phyloP scores from a whole-genome alignment of 2,329 filamentous ascomycete species.

The Beauveria varroae region DNA sequence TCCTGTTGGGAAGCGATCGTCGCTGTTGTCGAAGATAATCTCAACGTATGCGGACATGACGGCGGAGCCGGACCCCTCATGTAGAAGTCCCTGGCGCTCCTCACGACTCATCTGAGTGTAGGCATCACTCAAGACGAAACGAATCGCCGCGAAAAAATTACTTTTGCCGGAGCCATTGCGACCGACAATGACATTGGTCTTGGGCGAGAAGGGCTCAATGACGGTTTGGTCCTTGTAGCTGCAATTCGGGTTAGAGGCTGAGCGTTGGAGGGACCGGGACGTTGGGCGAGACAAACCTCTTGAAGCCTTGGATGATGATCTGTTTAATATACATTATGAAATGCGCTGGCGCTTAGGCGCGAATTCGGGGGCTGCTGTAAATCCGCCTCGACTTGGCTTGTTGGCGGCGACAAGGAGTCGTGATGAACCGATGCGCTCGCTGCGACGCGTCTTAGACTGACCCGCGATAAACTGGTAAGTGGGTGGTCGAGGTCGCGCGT shows the following conservation, averaged over 20 bases:
- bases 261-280: background rate
- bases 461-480: constrained; percentile 9
- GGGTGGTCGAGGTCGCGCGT: constrained; percentile 7
- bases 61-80: constrained; percentile 94
- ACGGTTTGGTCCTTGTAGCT: constrained; percentile 99
- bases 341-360: constrained; percentile 31
- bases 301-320: constrained; percentile 99
- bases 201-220: constrained; percentile 95
- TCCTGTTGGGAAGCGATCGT: constrained; percentile 89
- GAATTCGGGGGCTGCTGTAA: constrained; percentile 19
- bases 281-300: constrained; percentile 57
- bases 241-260: constrained; percentile 18
- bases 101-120: constrained; percentile 95
- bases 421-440: constrained; percentile 11
- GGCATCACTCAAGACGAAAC: constrained; percentile 95
- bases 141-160: constrained; percentile 98
- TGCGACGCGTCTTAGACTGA: constrained; percentile 10
- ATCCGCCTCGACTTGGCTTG: constrained; percentile 5
- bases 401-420: constrained; percentile 5
- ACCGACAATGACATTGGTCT: constrained; percentile 96
- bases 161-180: constrained; percentile 99
- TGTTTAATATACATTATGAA: constrained; percentile 94
- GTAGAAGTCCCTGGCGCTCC: constrained; percentile 90
- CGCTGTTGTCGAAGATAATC: constrained; percentile 96
- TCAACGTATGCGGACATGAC: constrained; percentile 99